These are phyloP conservation scores for Calonectria montana DNA, from an alignment of 2,329 filamentous ascomycete species.

Conservation along the genomic window DNA sequence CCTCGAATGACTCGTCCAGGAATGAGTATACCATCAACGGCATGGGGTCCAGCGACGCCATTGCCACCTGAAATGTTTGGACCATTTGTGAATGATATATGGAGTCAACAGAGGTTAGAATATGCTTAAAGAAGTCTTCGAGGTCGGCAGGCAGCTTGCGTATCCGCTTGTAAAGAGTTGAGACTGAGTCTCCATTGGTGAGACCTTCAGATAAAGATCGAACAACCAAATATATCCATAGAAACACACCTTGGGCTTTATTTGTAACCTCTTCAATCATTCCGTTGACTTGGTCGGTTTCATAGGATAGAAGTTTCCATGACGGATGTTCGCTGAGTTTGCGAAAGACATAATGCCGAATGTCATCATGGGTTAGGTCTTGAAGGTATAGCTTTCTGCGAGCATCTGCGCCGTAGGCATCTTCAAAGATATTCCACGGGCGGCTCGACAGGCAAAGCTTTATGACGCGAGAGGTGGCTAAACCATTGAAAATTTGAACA, in stretches of 20 bases:
- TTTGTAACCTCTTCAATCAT: not conserved
- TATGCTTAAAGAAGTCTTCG: conserved; percentile 13
- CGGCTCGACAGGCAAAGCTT: conserved; percentile 32
- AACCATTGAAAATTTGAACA: not conserved
- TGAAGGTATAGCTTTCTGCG: conserved; percentile 24
- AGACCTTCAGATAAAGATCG: conserved; percentile 10
- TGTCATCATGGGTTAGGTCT: conserved; percentile 26
- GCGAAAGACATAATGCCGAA: conserved; percentile 11
- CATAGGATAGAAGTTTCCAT: not conserved
- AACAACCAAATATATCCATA: conserved; percentile 32
- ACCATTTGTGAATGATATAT: conserved; percentile 12
- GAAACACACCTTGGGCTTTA: conserved; percentile 30
- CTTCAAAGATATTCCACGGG: conserved; percentile 19
- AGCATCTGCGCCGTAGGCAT: not conserved
- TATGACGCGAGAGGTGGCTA: conserved; percentile 2
- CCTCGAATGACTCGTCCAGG: conserved; percentile 4
- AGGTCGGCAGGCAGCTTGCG: conserved; percentile 18
- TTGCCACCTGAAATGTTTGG: not conserved
- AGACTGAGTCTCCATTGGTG: not conserved
- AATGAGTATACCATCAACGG: not conserved
- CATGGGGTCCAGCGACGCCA: not conserved
- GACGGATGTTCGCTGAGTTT: not conserved
- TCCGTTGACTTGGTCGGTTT: not conserved
- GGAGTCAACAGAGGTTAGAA: conserved; percentile 6
- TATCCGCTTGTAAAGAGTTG: conserved; percentile 4